Percentiles rank a stretch among this genome's conserved stretches.
Evolutionary conservation across 371 early-diverging fungal genomes (phyloP).

Genomic region (Catenaria anguillulae): DNA sequence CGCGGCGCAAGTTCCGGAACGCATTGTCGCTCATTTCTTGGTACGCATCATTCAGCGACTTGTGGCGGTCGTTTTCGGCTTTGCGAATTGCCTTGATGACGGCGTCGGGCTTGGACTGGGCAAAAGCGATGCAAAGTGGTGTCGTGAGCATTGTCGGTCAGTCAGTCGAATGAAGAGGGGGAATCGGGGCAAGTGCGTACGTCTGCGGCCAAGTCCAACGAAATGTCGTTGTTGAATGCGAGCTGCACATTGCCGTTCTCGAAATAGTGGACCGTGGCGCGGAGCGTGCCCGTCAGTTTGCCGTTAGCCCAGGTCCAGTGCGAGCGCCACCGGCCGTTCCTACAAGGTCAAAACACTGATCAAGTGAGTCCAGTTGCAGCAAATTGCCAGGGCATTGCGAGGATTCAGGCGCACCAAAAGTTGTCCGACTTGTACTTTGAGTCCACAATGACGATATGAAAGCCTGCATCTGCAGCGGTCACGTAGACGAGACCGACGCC

Average conservation of each 20-base stretch:
- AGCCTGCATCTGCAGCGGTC: constrained; percentile 20
- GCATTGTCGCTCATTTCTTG: constrained; percentile 61
- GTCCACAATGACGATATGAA: constrained; percentile 54
- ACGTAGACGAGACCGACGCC: constrained; percentile 52
- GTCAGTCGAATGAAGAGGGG: no score
- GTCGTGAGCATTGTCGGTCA: no score
- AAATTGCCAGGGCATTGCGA: no score
- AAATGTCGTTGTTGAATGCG: no score
- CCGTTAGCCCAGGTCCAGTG: constrained; percentile 48
- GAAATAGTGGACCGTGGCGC: constrained; percentile 84
- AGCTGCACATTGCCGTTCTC: constrained; percentile 97
- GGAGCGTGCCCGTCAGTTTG: constrained; percentile 49
- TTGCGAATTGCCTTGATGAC: constrained; percentile 46
- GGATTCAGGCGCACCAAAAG: constrained; percentile 78
- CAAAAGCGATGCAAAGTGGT: no score
- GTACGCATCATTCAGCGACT: constrained; percentile 65
- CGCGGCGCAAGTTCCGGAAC: constrained; percentile 78
- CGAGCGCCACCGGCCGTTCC: constrained; percentile 86
- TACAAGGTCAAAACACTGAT: constrained; percentile 7
- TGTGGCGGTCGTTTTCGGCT: constrained; percentile 69
- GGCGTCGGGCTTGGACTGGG: constrained; percentile 31
- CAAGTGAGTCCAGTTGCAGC: no score
- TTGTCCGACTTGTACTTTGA: constrained; percentile 81
- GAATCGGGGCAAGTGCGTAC: no score
- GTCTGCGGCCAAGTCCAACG: no score